These are phyloP conservation scores for Exidia glandulosa DNA, from an alignment of 768 basidiomycete genomes.

Conservation along the genomic window DNA sequence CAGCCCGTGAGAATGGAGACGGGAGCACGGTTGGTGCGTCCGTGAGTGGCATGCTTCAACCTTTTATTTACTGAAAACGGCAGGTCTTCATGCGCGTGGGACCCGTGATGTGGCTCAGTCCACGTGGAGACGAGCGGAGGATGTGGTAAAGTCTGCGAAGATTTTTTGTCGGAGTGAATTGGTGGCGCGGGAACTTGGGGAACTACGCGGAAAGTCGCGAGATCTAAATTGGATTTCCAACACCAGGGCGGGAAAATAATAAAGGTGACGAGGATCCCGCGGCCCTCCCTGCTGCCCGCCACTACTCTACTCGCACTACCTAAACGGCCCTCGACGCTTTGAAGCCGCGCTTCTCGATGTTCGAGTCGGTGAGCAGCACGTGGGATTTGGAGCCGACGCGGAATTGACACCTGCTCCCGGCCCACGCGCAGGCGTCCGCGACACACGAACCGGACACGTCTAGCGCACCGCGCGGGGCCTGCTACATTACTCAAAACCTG, in stretches of 20 bases:
- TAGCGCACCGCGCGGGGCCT: neutral
- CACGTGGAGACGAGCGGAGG: no score
- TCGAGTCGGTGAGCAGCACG: neutral
- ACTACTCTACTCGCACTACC: neutral
- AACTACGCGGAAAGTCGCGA: neutral
- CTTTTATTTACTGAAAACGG: no score
- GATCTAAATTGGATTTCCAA: neutral
- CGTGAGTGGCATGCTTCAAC: no score
- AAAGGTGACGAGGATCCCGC: neutral
- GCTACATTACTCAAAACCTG: neutral
- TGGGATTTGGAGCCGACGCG: neutral
- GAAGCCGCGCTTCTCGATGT: neutral
- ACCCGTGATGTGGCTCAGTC: no score
- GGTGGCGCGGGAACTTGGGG: neutral
- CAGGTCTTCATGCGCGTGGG: no score
- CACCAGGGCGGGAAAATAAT: neutral
- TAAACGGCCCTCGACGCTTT: neutral
- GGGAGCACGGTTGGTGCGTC: no score
- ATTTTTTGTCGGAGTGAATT: neutral
- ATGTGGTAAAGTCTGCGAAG: no score
- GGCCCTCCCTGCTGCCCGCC: neutral
- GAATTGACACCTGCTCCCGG: neutral
- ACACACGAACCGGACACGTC: neutral
- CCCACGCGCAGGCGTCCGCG: neutral
- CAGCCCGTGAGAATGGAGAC: no score